A percentile compares a stretch with the other conserved stretches of the same genome.
These are phyloP conservation scores for Ustilago lituana DNA, from an alignment of 1,284 basidiomycete species.

Conservation along the genomic window DNA sequence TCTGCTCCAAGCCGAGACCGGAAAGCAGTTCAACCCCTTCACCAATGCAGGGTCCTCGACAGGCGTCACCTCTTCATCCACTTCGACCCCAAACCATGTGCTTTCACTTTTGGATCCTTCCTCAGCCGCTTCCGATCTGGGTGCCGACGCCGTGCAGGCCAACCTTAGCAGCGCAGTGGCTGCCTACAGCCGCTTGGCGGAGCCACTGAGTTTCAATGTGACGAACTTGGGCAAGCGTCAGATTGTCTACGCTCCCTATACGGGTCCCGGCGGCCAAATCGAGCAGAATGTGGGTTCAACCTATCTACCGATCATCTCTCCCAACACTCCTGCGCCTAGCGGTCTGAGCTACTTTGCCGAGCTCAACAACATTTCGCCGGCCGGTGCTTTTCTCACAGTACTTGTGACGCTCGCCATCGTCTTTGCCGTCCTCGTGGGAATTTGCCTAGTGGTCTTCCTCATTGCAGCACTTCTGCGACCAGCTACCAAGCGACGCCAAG, in stretches of 20 bases:
- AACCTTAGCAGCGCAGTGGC: slow-evolving; percentile 12
- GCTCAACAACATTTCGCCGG: slow-evolving; percentile 56
- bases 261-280: slow-evolving; percentile 59
- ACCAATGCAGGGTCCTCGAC: slow-evolving; percentile 19
- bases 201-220: slow-evolving; percentile 31
- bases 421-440: slow-evolving; percentile 44
- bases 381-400: slow-evolving; percentile 61
- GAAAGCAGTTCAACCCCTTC: slow-evolving; percentile 54
- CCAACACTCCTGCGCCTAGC: slow-evolving; percentile 30
- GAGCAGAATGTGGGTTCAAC: slow-evolving; percentile 16
- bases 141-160: background rate
- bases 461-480: slow-evolving; percentile 39
- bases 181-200: slow-evolving; percentile 17
- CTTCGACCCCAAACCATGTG: too few species aligned
- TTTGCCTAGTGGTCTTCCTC: slow-evolving; percentile 33
- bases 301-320: slow-evolving; percentile 47
- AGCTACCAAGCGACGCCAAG: slow-evolving; percentile 11
- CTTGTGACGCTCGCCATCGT: slow-evolving; percentile 58
- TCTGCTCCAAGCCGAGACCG: slow-evolving; percentile 44
- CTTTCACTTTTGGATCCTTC: slow-evolving; percentile 24
- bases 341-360: slow-evolving; percentile 57
- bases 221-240: slow-evolving; percentile 45
- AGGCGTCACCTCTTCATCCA: slow-evolving; percentile 20
- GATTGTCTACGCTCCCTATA: slow-evolving; percentile 63
- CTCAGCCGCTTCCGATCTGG: background rate